Percentiles rank a stretch among this genome's conserved stretches.
phyloP scores from a whole-genome alignment of 176 grass and related monocot genomes.

The Dactylis glomerata region DNA sequence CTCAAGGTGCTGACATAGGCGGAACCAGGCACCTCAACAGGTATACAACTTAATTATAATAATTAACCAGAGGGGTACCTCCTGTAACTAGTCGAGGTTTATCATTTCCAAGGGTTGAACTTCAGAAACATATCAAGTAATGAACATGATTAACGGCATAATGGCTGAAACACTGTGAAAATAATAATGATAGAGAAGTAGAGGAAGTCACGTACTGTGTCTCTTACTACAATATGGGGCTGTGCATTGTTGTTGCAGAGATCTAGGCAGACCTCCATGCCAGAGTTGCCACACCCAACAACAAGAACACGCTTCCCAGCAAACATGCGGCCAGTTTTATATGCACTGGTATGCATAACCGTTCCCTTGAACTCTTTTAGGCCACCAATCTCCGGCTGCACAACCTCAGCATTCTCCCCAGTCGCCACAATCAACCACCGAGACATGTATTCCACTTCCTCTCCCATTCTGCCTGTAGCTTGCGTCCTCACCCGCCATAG shows the following conservation, averaged over 20 bases:
- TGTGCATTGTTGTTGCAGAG: conserved; percentile 81
- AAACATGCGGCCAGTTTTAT: conserved; percentile 66
- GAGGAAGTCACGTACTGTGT: conserved; percentile 59
- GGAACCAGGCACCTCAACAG: neutral
- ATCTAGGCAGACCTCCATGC: conserved; percentile 98
- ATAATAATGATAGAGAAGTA: conserved; percentile 22
- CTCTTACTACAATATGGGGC: conserved; percentile 83
- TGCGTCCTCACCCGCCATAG: conserved; percentile 50
- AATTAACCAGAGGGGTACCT: neutral
- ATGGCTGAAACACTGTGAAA: conserved; percentile 19
- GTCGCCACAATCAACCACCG: conserved; percentile 89
- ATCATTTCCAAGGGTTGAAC: conserved; percentile 7
- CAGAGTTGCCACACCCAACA: conserved; percentile 88
- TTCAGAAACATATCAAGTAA: conserved; percentile 17
- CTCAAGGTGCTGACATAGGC: conserved; percentile 22
- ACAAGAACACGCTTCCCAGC: conserved; percentile 70
- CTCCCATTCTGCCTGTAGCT: conserved; percentile 23
- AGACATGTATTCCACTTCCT: conserved; percentile 48
- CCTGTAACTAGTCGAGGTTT: conserved; percentile 12
- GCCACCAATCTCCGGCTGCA: conserved; percentile 67
- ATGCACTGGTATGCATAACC: conserved; percentile 76
- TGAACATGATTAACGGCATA: conserved; percentile 14
- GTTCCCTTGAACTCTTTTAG: conserved; percentile 51
- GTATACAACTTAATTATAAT: conserved; percentile 16
- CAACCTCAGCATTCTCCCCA: conserved; percentile 89